Evolutionary conservation across 805 yeast genomes (phyloP).

Genomic region (Kluyveromyces aestuarii): DNA sequence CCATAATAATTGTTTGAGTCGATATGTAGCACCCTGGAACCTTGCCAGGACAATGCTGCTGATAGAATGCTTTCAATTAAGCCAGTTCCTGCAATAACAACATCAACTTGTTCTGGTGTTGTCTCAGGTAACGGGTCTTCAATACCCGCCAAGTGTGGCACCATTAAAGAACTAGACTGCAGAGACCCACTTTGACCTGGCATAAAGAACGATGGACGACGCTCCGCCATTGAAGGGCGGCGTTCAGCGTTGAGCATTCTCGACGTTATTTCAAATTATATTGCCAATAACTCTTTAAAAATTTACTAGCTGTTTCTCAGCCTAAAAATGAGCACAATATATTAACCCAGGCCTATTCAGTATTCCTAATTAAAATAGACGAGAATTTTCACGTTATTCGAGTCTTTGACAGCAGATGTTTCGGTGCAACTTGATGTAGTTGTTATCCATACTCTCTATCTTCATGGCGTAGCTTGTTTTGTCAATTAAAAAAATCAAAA

Average conservation of each 20-base stretch:
- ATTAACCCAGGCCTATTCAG: neutral
- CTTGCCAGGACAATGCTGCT: constrained; percentile 95
- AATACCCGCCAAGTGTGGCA: constrained; percentile 69
- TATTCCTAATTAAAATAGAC: too few relatives aligned
- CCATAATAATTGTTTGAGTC: constrained; percentile 85
- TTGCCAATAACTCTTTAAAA: neutral
- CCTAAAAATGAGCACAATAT: neutral
- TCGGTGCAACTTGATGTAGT: too few relatives aligned
- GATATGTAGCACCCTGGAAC: constrained; percentile 87
- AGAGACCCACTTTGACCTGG: constrained; percentile 10
- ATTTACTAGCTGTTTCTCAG: neutral
- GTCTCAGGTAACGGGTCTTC: constrained; percentile 59
- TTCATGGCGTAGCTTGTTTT: neutral
- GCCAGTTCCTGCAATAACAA: constrained; percentile 88
- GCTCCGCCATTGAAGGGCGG: constrained; percentile 59
- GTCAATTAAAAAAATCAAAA: neutral
- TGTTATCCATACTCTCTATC: too few relatives aligned
- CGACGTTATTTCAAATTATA: neutral
- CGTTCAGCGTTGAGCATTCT: constrained; percentile 31
- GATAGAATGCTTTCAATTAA: constrained; percentile 80
- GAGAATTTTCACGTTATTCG: too few relatives aligned
- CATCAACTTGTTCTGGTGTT: constrained; percentile 72
- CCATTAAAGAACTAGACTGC: constrained; percentile 24
- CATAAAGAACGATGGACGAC: constrained; percentile 45
- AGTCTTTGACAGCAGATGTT: too few relatives aligned